These are phyloP conservation scores for Monosporascus sp. DNA, from an alignment of 2,329 filamentous ascomycete genomes.

Conservation along the genomic window DNA sequence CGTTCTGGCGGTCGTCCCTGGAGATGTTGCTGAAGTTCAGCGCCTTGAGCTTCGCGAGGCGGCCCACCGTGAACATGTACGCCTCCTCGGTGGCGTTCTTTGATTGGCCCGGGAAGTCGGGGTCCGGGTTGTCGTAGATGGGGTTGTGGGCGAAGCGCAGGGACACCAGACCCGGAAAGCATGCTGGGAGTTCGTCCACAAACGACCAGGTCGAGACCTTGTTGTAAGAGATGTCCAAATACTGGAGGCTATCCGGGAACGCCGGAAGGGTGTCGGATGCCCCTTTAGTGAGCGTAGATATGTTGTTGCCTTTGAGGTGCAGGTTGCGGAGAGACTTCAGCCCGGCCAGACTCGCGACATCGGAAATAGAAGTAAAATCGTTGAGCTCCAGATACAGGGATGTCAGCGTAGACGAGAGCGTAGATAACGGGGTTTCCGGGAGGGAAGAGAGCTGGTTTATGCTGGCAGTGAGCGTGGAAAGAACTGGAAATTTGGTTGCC, in stretches of 20 bases:
- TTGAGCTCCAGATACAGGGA: constrained; percentile 70
- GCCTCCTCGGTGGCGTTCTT: constrained; percentile 62
- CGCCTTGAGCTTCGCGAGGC: constrained; percentile 59
- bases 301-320: constrained; percentile 73
- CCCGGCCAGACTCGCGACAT: constrained; percentile 48
- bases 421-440: constrained; percentile 31
- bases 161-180: constrained; percentile 68
- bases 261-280: constrained; percentile 31
- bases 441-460: constrained; percentile 55
- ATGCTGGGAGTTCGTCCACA: constrained; percentile 59
- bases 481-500: constrained; percentile 46
- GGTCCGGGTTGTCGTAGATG: constrained; percentile 57
- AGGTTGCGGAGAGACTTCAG: constrained; percentile 51
- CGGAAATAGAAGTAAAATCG: constrained; percentile 53
- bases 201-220: constrained; percentile 65
- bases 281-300: constrained; percentile 39
- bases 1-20: constrained; percentile 71
- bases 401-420: constrained; percentile 48
- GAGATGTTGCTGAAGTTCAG: constrained; percentile 74
- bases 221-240: constrained; percentile 72
- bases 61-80: constrained; percentile 82
- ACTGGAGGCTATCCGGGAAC: constrained; percentile 52
- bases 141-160: constrained; percentile 85
- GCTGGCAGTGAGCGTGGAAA: constrained; percentile 47
- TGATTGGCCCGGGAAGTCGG: constrained; percentile 21